Evolutionary conservation across 1,284 basidiomycete species (phyloP), one percentile per base, ranked within the genome.

Genomic region (Ustilago shanxiensis): DNA sequence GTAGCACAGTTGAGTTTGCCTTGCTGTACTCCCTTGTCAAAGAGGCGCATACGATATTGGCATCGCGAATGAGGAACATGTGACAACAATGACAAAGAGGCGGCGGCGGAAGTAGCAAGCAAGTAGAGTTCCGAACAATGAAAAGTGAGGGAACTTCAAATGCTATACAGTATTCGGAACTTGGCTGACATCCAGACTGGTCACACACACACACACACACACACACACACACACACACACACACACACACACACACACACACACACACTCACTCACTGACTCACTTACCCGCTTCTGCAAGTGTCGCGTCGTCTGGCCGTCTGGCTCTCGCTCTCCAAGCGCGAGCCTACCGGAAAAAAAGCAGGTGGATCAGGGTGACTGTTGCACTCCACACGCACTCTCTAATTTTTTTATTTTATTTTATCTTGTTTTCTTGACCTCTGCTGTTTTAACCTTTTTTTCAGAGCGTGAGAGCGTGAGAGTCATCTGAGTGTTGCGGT

Each of bases 371-470:
- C 31, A 33, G 31, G 13, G 35, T 29, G 49, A 50, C 49, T 50
- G 49, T 50, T 50, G 49, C 49, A 28, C 49, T 50, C 49, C 45
- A 49, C 45, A 24, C 24, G 3, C 31, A 33, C 31, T 33, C 11
- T 33, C 31, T 33, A 11, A 11, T 37, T 50, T 50, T 50, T 28
- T 4, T 13, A 50, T 9, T 9, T 4, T 13, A 28, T 28, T 50
- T 10, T 24, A 51, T 29, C 3, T n/a, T 52, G 8, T 52, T 7
- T 22, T n/a, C n/a, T n/a, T n/a, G n/a, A n/a, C n/a, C n/a, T n/a
- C n/a, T n/a, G n/a, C 18, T 35, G 18, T n/a, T 52, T 52, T 20
- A n/a, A 11, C 29, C 16, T 20, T 52, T 20, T 52, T 26, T 52
- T 18, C 49, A 26, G 49, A 16, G 14, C 11, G 11, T 28, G 8